These are phyloP conservation scores for Sarocladium strictum DNA, from an alignment of 2,329 filamentous ascomycete genomes.

Conservation along the genomic window DNA sequence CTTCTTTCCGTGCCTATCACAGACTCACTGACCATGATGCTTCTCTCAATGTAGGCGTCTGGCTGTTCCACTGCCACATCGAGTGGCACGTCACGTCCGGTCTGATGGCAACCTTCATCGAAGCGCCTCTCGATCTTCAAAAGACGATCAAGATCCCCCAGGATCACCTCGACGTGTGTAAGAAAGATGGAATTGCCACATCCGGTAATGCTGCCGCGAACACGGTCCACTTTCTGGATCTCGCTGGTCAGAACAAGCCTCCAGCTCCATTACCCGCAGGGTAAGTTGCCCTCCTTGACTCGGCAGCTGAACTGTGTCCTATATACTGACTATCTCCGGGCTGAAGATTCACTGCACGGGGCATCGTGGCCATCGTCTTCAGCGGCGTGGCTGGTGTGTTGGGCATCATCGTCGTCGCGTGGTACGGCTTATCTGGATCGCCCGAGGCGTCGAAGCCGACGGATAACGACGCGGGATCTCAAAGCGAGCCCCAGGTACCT, in stretches of 20 bases:
- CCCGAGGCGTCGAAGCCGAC: neutral
- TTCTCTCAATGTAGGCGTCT: constrained; percentile 37
- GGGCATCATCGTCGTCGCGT: constrained; percentile 60
- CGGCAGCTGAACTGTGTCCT: neutral
- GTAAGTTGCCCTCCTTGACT: constrained; percentile 25
- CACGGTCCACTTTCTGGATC: constrained; percentile 54
- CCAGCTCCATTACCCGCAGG: constrained; percentile 56
- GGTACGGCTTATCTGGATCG: constrained; percentile 45
- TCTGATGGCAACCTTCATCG: constrained; percentile 59
- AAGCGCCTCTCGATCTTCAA: constrained; percentile 59
- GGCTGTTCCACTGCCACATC: constrained; percentile 76
- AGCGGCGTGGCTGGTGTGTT: constrained; percentile 64
- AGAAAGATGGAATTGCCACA: constrained; percentile 40
- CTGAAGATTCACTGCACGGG: constrained; percentile 57
- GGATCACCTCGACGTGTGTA: constrained; percentile 53
- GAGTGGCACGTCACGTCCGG: constrained; percentile 70
- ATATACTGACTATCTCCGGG: constrained; percentile 9
- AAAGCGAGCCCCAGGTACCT: neutral
- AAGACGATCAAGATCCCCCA: constrained; percentile 52
- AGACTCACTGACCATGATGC: constrained; percentile 8
- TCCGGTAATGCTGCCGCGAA: constrained; percentile 73
- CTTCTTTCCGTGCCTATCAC: no score
- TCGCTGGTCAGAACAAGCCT: constrained; percentile 53
- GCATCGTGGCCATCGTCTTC: constrained; percentile 70
- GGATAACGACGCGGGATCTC: neutral